Evolutionary conservation across 345 rosid species (phyloP).

Genomic region (Boechera divaricarpa): DNA sequence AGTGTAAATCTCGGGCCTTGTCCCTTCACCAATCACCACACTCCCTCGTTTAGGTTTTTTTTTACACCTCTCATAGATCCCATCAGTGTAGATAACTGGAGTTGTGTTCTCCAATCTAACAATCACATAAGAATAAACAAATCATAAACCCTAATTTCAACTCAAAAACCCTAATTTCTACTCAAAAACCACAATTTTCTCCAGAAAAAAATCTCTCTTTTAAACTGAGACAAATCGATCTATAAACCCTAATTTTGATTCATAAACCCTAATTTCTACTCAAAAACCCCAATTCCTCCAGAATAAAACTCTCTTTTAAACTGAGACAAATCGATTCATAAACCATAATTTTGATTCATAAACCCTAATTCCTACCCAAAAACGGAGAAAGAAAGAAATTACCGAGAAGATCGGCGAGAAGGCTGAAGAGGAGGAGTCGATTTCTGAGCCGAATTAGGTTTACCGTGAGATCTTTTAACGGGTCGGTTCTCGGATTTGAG

Average conservation of each 20-base stretch:
- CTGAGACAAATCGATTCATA: neutral
- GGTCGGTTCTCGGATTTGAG: conserved; percentile 49
- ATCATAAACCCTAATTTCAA: neutral
- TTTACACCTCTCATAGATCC: conserved; percentile 40
- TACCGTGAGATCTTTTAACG: conserved; percentile 42
- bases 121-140: neutral
- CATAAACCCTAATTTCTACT: neutral
- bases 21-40: conserved; percentile 52
- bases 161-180: neutral
- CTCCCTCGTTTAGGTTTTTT: neutral
- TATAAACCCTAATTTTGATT: neutral
- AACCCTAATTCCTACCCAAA: neutral
- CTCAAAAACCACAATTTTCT: neutral
- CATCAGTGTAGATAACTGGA: conserved; percentile 66
- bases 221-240: neutral
- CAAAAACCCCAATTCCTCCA: neutral
- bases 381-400: conserved; percentile 4
- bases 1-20: conserved; percentile 69
- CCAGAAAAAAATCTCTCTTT: neutral
- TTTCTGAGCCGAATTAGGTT: conserved; percentile 19
- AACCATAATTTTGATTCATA: neutral
- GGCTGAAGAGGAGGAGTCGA: conserved; percentile 41
- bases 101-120: conserved; percentile 71
- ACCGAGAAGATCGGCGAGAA: conserved; percentile 86
- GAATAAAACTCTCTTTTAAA: neutral